Evolutionary conservation across 2,329 filamentous ascomycete genomes (phyloP), one percentile per base, ranked within the genome.

Genomic region (Fusarium chaquense): DNA sequence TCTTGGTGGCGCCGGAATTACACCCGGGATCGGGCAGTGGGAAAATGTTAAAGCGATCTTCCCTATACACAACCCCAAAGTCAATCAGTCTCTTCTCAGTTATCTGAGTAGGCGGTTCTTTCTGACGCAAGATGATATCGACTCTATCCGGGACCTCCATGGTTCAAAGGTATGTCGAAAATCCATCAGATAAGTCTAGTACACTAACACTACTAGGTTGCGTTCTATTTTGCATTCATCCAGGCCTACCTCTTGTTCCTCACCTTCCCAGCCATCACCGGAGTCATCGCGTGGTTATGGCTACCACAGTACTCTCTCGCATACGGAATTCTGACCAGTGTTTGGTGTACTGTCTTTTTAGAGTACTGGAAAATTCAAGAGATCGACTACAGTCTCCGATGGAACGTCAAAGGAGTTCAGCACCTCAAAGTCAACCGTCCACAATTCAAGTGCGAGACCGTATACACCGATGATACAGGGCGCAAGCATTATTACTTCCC

Each of bases 211-310:
- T 1, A 0, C 0, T 16, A 89, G 85, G 87, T 93, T 55, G 92
- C 90, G 5, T 94, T 92, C 75, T 94, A 94, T 79, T 94, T 93
- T 76, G 91, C 91, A n/a, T 94, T 94, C 72, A 90, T 92, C 26
- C 91, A 94, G 73, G 88, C 87, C 16, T 94, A 94, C 76, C 90
- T 92, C 62, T 81, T 86, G 36, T 93, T 93, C 73, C 82, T 94
- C 20, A 79, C 88, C 5, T 90, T 93, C 55, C 91, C 91, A 0
- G 90, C 92, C 10, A 82, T 83, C 3, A 89, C 91, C 30, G 92
- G 92, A 2, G 78, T 90, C n/a, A 77, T 88, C 2, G 87, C 89
- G 16, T 94, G 91, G 90, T 78, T 89, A 3, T 85, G 91, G 62
- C 81, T 93, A 0, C 89, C 91, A 12, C 85, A 88, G 30, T 94